phyloP scores from a whole-genome alignment of 352 stramenopile genomes.

The Pythium phragmiticola region DNA sequence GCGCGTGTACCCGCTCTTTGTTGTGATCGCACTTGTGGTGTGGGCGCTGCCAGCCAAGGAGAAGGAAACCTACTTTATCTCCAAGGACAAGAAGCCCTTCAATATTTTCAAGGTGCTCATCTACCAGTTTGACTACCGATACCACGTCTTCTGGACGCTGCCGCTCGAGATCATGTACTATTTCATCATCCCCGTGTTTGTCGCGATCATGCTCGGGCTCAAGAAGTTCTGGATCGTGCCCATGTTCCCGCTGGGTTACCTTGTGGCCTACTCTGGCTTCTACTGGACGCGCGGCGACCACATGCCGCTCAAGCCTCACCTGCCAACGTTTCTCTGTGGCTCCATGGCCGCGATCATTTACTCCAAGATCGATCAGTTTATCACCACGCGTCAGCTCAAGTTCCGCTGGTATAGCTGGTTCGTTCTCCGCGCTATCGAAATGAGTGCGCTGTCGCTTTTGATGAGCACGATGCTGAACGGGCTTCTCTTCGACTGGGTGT shows the following conservation, averaged over 20 bases:
- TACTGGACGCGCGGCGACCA: constrained; percentile 27
- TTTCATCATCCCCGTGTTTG: constrained; percentile 35
- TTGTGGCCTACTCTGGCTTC: constrained; percentile 26
- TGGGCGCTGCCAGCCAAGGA: constrained; percentile 32
- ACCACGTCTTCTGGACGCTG: constrained; percentile 24
- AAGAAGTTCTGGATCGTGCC: constrained; percentile 18
- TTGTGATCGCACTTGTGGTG: constrained; percentile 33
- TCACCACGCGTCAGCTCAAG: constrained; percentile 1
- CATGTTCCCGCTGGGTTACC: constrained; percentile 16
- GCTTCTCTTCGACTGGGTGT: constrained; percentile 32
- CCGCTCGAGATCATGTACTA: constrained; percentile 44
- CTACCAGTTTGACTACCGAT: constrained; percentile 21
- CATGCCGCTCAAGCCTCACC: constrained; percentile 27
- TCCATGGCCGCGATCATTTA: constrained; percentile 34
- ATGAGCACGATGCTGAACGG: constrained; percentile 28
- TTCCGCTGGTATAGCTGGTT: constrained; percentile 13
- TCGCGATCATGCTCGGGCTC: constrained; percentile 12
- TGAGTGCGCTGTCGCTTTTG: constrained; percentile 17
- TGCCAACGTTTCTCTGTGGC: constrained; percentile 37
- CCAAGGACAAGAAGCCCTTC: constrained; percentile 26
- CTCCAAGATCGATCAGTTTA: constrained; percentile 20
- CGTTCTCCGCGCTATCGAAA: constrained; percentile 22
- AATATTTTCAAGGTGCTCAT: constrained; percentile 40
- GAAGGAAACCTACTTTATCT: constrained; percentile 27
- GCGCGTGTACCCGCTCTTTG: constrained; percentile 52